Conservation (phyloP, 306 rosid species). For the Aeschynomene evenia region DNA sequence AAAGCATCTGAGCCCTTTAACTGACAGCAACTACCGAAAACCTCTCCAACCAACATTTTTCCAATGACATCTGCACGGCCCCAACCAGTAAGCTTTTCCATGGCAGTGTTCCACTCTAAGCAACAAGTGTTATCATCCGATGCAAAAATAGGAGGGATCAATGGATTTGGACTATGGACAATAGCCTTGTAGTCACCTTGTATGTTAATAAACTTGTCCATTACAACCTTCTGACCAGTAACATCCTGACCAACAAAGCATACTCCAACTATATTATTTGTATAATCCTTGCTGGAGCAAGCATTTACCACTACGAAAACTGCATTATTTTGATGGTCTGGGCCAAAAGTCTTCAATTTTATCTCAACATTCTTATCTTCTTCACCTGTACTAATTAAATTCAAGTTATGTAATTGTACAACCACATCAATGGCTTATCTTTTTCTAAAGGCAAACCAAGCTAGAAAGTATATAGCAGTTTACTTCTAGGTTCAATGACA, state of each 20-base stretch:
- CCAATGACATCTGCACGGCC: conserved; percentile 67
- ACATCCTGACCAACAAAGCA: conserved; percentile 99
- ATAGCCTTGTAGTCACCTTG: conserved; percentile 98
- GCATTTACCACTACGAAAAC: conserved; percentile 92
- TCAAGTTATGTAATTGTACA: conserved; percentile 36
- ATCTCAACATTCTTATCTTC: conserved; percentile 94
- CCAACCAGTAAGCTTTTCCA: conserved; percentile 97
- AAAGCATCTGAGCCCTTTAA: conserved; percentile 84
- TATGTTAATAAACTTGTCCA: conserved; percentile 95
- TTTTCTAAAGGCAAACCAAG: conserved; percentile 34
- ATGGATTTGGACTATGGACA: conserved; percentile 86
- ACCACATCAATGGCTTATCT: conserved; percentile 26
- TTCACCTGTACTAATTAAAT: conserved; percentile 78
- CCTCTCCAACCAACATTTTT: conserved; percentile 91
- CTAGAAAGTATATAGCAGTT: conserved; percentile 32
- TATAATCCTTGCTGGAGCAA: conserved; percentile 92
- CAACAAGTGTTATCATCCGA: conserved; percentile 94
- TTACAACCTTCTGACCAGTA: conserved; percentile 87
- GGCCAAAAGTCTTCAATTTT: conserved; percentile 84
- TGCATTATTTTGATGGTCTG: conserved; percentile 59
- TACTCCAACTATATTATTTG: conserved; percentile 83
- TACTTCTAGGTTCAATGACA: conserved; percentile 32
- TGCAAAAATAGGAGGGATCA: conserved; percentile 98
- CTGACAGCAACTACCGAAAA: conserved; percentile 86
- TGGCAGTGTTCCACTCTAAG: conserved; percentile 97